Percentiles rank a stretch among this genome's conserved stretches.
phyloP scores from a whole-genome alignment of 208 protist genomes.

The Zelonia costaricensis region DNA sequence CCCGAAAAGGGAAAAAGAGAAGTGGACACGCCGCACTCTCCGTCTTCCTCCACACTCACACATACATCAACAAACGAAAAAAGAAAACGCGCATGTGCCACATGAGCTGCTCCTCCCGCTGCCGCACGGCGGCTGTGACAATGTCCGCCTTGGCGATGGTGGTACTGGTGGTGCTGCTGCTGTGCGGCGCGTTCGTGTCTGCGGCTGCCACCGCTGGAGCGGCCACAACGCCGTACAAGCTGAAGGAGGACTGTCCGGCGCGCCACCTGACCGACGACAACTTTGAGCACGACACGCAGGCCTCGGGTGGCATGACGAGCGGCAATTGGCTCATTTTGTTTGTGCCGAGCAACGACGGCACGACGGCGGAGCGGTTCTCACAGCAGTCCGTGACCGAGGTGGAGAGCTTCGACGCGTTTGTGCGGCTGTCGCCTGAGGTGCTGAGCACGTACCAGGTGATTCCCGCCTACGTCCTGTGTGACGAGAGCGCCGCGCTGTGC shows the following conservation, averaged over 20 bases:
- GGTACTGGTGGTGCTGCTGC: background rate
- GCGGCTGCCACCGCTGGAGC: background rate
- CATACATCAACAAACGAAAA: too few relatives aligned
- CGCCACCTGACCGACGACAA: slow-evolving; percentile 11
- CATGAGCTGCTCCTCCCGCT: slow-evolving; percentile 1
- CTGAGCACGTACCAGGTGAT: slow-evolving; percentile 20
- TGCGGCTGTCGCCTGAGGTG: slow-evolving; percentile 3
- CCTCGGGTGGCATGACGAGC: slow-evolving; percentile 23
- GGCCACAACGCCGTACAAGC: slow-evolving; percentile 1
- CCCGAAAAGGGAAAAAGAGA: too few relatives aligned
- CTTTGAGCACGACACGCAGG: slow-evolving; percentile 31
- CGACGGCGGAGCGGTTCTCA: slow-evolving; percentile 14
- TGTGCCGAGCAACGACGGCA: slow-evolving; percentile 20
- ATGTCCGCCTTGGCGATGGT: too few relatives aligned
- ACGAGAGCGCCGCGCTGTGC: slow-evolving; percentile 24
- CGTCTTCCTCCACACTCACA: too few relatives aligned
- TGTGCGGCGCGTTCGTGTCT: background rate
- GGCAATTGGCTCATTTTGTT: slow-evolving; percentile 36
- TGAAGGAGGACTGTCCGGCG: slow-evolving; percentile 14
- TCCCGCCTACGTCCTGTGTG: slow-evolving; percentile 25
- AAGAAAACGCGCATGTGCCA: too few relatives aligned
- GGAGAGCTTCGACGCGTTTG: slow-evolving; percentile 19
- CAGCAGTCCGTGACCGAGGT: slow-evolving; percentile 17
- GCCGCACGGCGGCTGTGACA: too few relatives aligned
- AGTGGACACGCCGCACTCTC: too few relatives aligned